These are phyloP conservation scores for Lactifluus pinguis DNA, from an alignment of 768 basidiomycete species.

Conservation along the genomic window DNA sequence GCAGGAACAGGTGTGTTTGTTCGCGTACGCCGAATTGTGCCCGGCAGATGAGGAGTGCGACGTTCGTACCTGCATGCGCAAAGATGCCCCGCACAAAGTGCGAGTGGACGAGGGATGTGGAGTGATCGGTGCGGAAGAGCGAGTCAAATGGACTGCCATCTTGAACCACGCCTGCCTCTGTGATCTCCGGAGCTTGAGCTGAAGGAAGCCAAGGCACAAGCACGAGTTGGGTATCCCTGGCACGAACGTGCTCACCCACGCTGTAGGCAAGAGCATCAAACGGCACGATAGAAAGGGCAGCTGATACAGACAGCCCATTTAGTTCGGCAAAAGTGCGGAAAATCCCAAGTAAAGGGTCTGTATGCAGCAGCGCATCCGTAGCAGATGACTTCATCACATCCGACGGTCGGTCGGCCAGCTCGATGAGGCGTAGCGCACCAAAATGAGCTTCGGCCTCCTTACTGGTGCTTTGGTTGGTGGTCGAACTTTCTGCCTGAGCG, in stretches of 20 bases:
- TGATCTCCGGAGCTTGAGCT: constrained; percentile 2
- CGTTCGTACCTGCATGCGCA: constrained; percentile 57
- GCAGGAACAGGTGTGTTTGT: constrained; percentile 63
- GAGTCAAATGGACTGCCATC: constrained; percentile 63
- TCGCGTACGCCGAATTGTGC: constrained; percentile 29
- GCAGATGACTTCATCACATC: constrained; percentile 58
- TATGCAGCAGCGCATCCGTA: constrained; percentile 56
- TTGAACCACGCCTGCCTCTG: constrained; percentile 1
- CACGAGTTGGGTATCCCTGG: constrained; percentile 59
- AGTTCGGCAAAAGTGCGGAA: constrained; percentile 72
- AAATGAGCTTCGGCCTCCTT: background rate
- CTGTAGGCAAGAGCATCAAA: constrained; percentile 63
- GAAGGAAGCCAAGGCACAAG: constrained; percentile 74
- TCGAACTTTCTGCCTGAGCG: constrained; percentile 1
- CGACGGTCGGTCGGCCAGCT: constrained; percentile 59
- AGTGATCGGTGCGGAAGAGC: constrained; percentile 41
- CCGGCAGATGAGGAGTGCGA: constrained; percentile 77
- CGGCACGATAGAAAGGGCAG: constrained; percentile 65
- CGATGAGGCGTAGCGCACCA: constrained; percentile 73
- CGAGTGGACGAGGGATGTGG: constrained; percentile 55
- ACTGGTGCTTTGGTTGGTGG: background rate
- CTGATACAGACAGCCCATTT: constrained; percentile 53
- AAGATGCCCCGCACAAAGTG: constrained; percentile 82
- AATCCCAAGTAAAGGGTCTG: constrained; percentile 64
- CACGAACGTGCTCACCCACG: constrained; percentile 58